A percentile compares a stretch with the other conserved stretches of the same genome.
These are phyloP conservation scores for Penicillium sp. DNA, from an alignment of 2,329 filamentous ascomycete species.

Conservation along the genomic window DNA sequence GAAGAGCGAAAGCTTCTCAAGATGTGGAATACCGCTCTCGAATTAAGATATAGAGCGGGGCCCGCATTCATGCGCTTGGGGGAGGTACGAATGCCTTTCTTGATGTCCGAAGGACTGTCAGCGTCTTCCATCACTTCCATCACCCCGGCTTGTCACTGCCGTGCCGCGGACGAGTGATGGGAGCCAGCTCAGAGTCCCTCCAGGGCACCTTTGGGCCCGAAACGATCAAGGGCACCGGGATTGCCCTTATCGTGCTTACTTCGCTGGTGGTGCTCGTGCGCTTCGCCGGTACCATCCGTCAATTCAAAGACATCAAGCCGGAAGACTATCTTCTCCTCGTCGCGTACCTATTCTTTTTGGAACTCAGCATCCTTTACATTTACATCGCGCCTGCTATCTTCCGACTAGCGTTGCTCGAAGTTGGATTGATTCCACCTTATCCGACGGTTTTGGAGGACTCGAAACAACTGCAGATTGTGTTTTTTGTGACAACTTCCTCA, in stretches of 20 bases:
- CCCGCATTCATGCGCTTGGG: neutral
- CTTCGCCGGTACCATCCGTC: conserved; percentile 16
- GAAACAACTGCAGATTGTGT: conserved; percentile 36
- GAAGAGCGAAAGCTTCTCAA: too few species aligned
- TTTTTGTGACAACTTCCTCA: conserved; percentile 42
- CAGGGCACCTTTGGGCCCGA: conserved; percentile 5
- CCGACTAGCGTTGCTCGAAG: conserved; percentile 28
- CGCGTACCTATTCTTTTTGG: conserved; percentile 31
- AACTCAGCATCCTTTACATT: conserved; percentile 36
- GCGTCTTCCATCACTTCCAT: neutral
- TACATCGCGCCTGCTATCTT: conserved; percentile 37
- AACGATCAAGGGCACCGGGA: conserved; percentile 17
- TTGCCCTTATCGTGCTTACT: conserved; percentile 23
- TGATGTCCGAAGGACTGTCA: neutral
- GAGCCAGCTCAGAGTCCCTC: neutral
- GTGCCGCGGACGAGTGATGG: conserved; percentile 2
- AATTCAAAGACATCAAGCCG: conserved; percentile 21
- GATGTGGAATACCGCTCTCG: neutral
- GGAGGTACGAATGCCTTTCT: neutral
- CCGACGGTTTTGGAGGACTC: conserved; percentile 32
- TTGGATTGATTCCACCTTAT: conserved; percentile 15
- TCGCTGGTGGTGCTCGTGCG: conserved; percentile 17
- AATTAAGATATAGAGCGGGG: neutral
- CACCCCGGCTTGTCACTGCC: neutral
- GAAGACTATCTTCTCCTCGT: conserved; percentile 32